Percentiles rank a stretch among this genome's conserved stretches.
phyloP scores from a whole-genome alignment of 202 grass and related monocot species.

The Sporobolus alterniflorus region DNA sequence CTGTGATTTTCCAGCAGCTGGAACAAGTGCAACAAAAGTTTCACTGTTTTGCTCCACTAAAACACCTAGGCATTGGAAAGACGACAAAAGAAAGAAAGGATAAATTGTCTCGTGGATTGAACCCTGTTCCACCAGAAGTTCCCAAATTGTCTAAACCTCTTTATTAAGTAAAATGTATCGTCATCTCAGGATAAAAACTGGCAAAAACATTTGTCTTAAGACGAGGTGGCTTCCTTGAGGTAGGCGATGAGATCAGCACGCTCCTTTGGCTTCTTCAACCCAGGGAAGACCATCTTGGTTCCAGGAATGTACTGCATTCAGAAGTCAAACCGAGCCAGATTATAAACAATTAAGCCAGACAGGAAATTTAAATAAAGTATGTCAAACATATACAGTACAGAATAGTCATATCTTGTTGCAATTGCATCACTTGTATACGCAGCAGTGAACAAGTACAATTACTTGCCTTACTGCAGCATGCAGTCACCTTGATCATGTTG shows the following conservation, averaged over 20 bases:
- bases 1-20: conserved; percentile 51
- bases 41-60: conserved; percentile 33
- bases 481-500: background rate
- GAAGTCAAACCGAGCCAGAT: background rate
- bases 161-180: conserved; percentile 63
- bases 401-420: background rate
- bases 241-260: conserved; percentile 83
- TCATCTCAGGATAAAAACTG: conserved; percentile 4
- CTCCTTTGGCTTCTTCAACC: conserved; percentile 86
- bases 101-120: conserved; percentile 37
- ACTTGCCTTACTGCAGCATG: background rate
- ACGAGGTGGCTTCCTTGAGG: conserved; percentile 63
- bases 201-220: background rate
- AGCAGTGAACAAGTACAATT: too few relatives aligned
- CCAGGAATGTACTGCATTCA: conserved; percentile 83
- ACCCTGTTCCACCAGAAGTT: conserved; percentile 41
- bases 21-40: conserved; percentile 33
- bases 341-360: background rate
- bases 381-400: background rate
- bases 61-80: conserved; percentile 47
- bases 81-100: conserved; percentile 23
- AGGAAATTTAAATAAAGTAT: background rate
- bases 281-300: conserved; percentile 94
- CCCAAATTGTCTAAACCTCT: conserved; percentile 33
- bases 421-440: too few relatives aligned